Percentiles rank a stretch among this genome's conserved stretches.
These are phyloP conservation scores for Saccharomycopsis hybrid DNA, from an alignment of 1,139 yeast species.

Conservation along the genomic window DNA sequence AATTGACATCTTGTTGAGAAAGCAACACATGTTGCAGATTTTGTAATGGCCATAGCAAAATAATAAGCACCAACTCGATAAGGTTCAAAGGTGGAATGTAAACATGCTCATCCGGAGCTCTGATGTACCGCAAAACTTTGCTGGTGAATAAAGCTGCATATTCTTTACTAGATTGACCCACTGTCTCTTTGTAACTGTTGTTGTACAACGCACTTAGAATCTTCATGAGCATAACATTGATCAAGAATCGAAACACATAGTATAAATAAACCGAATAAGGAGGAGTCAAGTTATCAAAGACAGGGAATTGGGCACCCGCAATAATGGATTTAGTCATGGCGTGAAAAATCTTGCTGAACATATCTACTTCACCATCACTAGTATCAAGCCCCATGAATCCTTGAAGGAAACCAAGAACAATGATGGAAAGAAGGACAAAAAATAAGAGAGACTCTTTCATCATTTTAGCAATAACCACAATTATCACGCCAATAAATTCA, in stretches of 20 bases:
- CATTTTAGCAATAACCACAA: slow-evolving; percentile 78
- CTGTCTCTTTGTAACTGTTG: slow-evolving; percentile 75
- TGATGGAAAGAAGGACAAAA: slow-evolving; percentile 64
- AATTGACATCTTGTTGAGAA: slow-evolving; percentile 26
- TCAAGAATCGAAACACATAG: slow-evolving; percentile 69
- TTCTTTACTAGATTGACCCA: slow-evolving; percentile 77
- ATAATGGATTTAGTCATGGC: slow-evolving; percentile 65
- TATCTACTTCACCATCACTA: slow-evolving; percentile 77
- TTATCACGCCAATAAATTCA: slow-evolving; percentile 81
- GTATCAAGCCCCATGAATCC: slow-evolving; percentile 84
- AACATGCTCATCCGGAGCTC: slow-evolving; percentile 85
- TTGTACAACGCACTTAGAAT: slow-evolving; percentile 80
- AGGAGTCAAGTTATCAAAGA: slow-evolving; percentile 67
- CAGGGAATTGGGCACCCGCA: slow-evolving; percentile 66
- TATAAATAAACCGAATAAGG: slow-evolving; percentile 78
- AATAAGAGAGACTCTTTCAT: slow-evolving; percentile 79
- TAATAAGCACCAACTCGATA: slow-evolving; percentile 46
- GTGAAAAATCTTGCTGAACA: slow-evolving; percentile 56
- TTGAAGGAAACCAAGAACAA: slow-evolving; percentile 75
- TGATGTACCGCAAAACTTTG: slow-evolving; percentile 72
- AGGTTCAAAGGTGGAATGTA: slow-evolving; percentile 83
- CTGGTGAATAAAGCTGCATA: slow-evolving; percentile 80
- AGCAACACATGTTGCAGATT: slow-evolving; percentile 14
- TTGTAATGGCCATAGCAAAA: slow-evolving; percentile 35
- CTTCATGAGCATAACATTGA: slow-evolving; percentile 70